These are phyloP conservation scores for Annona cherimola DNA, from an alignment of 164 flowering plant genomes.

Conservation along the genomic window DNA sequence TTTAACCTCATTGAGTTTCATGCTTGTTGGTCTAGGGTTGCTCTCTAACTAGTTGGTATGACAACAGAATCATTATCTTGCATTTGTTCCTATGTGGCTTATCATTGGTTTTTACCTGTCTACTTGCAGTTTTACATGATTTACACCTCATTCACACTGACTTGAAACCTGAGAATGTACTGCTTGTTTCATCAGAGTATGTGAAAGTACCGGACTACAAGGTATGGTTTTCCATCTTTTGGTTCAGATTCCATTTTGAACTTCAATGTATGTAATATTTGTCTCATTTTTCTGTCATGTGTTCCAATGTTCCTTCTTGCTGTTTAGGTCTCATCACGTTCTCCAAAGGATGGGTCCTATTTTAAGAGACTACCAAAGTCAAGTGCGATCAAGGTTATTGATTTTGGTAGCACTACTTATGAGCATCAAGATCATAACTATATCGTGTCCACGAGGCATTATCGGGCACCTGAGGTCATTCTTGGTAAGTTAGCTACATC, in stretches of 20 bases:
- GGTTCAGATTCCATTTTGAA: not conserved
- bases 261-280: not conserved
- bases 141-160: conserved; percentile 86
- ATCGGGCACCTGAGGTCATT: conserved; percentile 87
- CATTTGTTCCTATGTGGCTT: not conserved
- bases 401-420: conserved; percentile 84
- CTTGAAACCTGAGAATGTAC: conserved; percentile 94
- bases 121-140: conserved; percentile 91
- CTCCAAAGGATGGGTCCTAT: conserved; percentile 52
- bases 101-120: not conserved
- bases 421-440: conserved; percentile 65
- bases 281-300: not conserved
- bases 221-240: conserved; percentile 31
- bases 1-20: not conserved
- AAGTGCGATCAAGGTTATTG: conserved; percentile 80
- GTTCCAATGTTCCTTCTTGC: not conserved
- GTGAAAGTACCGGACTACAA: conserved; percentile 81
- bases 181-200: conserved; percentile 74
- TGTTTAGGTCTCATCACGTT: conserved; percentile 56
- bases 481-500: conserved; percentile 40
- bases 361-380: conserved; percentile 49
- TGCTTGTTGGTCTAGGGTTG: not conserved
- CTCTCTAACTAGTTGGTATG: not conserved
- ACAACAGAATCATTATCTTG: not conserved
- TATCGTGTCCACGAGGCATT: conserved; percentile 76